Percentiles rank a stretch among this genome's conserved stretches.
Conservation (phyloP, 108 stramenopile species). For the Cyclotella distinguenda region DNA sequence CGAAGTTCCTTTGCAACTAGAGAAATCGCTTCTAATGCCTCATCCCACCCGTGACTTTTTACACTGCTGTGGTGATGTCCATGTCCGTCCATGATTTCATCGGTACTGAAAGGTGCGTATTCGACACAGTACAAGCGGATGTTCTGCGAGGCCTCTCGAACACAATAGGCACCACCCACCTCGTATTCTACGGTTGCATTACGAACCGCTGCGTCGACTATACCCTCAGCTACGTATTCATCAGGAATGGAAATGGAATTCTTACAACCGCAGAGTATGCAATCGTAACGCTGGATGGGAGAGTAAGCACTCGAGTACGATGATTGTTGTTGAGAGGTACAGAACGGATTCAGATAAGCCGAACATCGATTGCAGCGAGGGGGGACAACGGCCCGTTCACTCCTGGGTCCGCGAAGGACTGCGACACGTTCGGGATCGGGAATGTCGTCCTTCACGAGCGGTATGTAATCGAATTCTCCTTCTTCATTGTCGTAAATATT, state of each 20-base stretch:
- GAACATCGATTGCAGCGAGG: slow-evolving; percentile 69
- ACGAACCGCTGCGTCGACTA: slow-evolving; percentile 25
- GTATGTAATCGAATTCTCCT: slow-evolving; percentile 30
- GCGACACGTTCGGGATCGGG: slow-evolving; percentile 49
- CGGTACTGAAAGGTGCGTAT: slow-evolving; percentile 52
- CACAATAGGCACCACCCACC: slow-evolving; percentile 66
- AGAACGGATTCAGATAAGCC: slow-evolving; percentile 83
- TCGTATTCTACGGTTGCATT: slow-evolving; percentile 72
- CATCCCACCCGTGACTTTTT: slow-evolving; percentile 33
- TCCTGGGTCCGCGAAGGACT: slow-evolving; percentile 31
- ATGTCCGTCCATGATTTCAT: slow-evolving; percentile 12
- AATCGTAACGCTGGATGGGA: slow-evolving; percentile 41
- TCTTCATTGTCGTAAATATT: slow-evolving; percentile 22
- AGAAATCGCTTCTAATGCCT: slow-evolving; percentile 28
- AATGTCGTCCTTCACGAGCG: slow-evolving; percentile 11
- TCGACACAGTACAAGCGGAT: slow-evolving; percentile 69
- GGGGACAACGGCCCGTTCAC: slow-evolving; percentile 26
- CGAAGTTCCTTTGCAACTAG: slow-evolving; percentile 28
- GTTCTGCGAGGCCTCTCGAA: slow-evolving; percentile 43
- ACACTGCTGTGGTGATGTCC: slow-evolving; percentile 28
- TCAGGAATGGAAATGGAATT: slow-evolving; percentile 38
- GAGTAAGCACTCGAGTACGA: slow-evolving; percentile 1
- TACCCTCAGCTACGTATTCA: slow-evolving; percentile 16
- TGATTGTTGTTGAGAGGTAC: slow-evolving; percentile 23
- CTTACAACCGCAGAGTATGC: slow-evolving; percentile 62